A percentile compares a stretch with the other conserved stretches of the same genome.
Evolutionary conservation across 805 yeast species (phyloP).

Genomic region (Cyberlindnera euphorbiae): DNA sequence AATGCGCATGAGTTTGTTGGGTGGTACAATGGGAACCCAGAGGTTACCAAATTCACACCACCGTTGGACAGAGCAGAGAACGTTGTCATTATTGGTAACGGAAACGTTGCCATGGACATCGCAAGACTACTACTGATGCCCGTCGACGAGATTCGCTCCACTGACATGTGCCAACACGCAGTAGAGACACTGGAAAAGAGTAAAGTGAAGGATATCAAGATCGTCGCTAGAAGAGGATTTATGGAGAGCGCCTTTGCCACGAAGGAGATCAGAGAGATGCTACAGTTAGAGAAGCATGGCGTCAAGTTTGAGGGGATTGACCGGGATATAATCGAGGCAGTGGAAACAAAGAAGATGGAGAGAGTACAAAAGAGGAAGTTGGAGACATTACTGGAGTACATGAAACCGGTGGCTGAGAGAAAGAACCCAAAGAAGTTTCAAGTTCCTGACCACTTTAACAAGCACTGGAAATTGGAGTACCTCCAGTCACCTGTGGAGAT

Average conservation of each 20-base stretch:
- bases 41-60: slow-evolving; percentile 40
- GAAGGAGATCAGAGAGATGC: slow-evolving; percentile 83
- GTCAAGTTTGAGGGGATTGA: slow-evolving; percentile 44
- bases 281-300: slow-evolving; percentile 52
- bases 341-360: slow-evolving; percentile 58
- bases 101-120: slow-evolving; percentile 92
- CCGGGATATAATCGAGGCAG: slow-evolving; percentile 30
- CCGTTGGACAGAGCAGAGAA: slow-evolving; percentile 55
- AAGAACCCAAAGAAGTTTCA: slow-evolving; percentile 16
- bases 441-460: slow-evolving; percentile 12
- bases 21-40: slow-evolving; percentile 94
- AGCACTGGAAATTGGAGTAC: slow-evolving; percentile 65
- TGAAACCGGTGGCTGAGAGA: slow-evolving; percentile 29
- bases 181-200: slow-evolving; percentile 45
- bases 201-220: slow-evolving; percentile 56
- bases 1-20: slow-evolving; percentile 86
- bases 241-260: slow-evolving; percentile 86
- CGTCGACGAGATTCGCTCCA: slow-evolving; percentile 49
- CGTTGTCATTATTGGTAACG: slow-evolving; percentile 90
- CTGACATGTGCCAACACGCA: slow-evolving; percentile 72
- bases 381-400: slow-evolving; percentile 54
- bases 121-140: slow-evolving; percentile 73
- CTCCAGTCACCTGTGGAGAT: slow-evolving; percentile 59
- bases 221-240: slow-evolving; percentile 85
- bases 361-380: slow-evolving; percentile 50